phyloP scores from a whole-genome alignment of 305 asterid species.

The Solanum aculeatissimum region DNA sequence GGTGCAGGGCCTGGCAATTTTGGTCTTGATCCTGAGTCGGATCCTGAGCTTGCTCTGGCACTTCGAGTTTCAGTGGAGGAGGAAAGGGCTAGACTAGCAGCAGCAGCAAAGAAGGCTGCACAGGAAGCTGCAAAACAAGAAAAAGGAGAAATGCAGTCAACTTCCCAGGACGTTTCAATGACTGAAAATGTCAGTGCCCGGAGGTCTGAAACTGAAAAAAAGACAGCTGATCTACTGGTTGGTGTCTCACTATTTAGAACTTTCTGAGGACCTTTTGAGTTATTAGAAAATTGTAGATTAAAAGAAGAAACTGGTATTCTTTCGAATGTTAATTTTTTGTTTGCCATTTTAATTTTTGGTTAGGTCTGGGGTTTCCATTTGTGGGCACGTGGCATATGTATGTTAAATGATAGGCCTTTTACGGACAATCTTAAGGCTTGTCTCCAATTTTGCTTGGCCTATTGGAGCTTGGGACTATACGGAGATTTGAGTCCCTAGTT shows the following conservation, averaged over 20 bases:
- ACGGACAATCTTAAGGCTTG: background rate
- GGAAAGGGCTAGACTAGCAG: constrained; percentile 87
- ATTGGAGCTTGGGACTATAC: background rate
- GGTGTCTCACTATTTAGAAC: background rate
- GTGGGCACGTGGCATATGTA: background rate
- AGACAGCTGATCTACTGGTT: constrained; percentile 54
- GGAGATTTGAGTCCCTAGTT: background rate
- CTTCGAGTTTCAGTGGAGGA: constrained; percentile 93
- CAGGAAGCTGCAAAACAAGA: constrained; percentile 48
- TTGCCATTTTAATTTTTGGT: background rate
- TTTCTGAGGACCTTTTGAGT: background rate
- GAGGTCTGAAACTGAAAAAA: constrained; percentile 60
- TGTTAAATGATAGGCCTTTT: background rate
- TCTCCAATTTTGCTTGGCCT: background rate
- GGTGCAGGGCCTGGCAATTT: constrained; percentile 73
- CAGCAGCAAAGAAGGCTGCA: constrained; percentile 66
- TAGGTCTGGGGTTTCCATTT: background rate
- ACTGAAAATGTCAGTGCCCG: constrained; percentile 35
- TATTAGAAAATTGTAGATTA: background rate
- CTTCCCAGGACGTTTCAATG: constrained; percentile 44
- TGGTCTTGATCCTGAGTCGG: constrained; percentile 72
- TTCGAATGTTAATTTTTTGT: background rate
- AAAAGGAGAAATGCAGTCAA: constrained; percentile 41
- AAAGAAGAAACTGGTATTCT: background rate
- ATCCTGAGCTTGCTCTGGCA: constrained; percentile 79